Evolutionary conservation across 805 yeast species (phyloP), one percentile per base, ranked within the genome.

Genomic region (Suhomyces canberraensis): DNA sequence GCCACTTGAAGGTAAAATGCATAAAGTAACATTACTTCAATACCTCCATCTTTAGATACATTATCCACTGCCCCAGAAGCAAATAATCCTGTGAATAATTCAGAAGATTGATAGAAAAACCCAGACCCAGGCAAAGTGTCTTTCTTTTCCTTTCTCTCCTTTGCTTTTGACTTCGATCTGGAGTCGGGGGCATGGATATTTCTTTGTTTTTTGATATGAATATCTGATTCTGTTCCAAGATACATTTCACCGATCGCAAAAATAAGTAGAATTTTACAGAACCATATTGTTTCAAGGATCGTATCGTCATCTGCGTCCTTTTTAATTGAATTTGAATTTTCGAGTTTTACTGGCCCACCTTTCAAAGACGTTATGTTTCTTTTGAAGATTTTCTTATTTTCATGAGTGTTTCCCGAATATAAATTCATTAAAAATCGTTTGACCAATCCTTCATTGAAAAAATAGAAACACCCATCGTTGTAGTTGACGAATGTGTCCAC

Each of bases 231-330:
- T 0, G 88, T 81, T 1, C 91, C 91, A 25, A 84, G 58, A 50
- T 84, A 84, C 86, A 84, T 83, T 54, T 84, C 95, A 13, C 95
- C 93, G 32, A 79, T 73, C 4, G 91, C 87, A 56, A 84, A 84
- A 16, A 84, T 81, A 35, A 84, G 58, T 16, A 84, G 53, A 4
- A 83, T 74, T 55, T 84, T 84, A 61, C 91, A 83, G 49, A 82
- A 82, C 88, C 90, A 84, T 31, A 84, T 82, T 0, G 89, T 79
- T 54, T 84, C 88, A 36, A 82, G 64, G 19, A 81, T 76, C 4
- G 84, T 73, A 43, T 81, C 79, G 40, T 66, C 72, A 33, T 68
- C 73, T 1, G 65, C 48, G 40, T 67, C 73, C 39, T 64, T 64
- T 41, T 66, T 67, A 18, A 66, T 66, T 20, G 22, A 20, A n/a